Evolutionary conservation across 2,329 filamentous ascomycete genomes (phyloP), one percentile per base, ranked within the genome.

Genomic region (Epichloe amarillans): DNA sequence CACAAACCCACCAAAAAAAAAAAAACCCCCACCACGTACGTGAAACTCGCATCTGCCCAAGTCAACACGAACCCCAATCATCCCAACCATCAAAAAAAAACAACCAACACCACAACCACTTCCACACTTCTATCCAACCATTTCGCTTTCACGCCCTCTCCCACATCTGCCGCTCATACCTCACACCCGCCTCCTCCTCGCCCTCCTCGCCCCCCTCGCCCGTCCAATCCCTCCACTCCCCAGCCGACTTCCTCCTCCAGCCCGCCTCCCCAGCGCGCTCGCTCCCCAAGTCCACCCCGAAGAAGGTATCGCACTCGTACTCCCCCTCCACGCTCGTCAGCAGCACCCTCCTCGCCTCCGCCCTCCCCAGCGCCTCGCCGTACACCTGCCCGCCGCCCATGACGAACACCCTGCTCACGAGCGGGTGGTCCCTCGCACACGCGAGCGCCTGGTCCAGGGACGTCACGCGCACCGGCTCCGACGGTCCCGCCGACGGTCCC

Each of bases 331-430:
- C 77, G 55, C 78, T 75, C 47, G 87, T 93, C 56, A 91, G 69
- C 54, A 93, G 66, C 50, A 93, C 76, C 40, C 82, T 70, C 58
- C 71, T 75, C 41, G 81, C 73, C 64, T 80, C 74, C 41, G 66
- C 62, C 52, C 80, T 60, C 57, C 69, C 63, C 61, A 97, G 71
- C 14, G 88, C 83, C 21, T 82, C 77, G 39, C 71, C 72, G 67
- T 97, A 98, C 56, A 97, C 83, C 69, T 89, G 84, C 51, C 82
- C 86, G 4, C 93, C 93, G 23, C 93, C 93, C 60, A 98, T 96
- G 42, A 97, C 79, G 66, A 90, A 97, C 3, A 88, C 75, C 58
- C 78, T 77, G 8, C 74, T 77, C 36, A 82, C 58, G 41, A 56
- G 57, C 49, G 65, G 62, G 46, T 74, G 62, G 23, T 33, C 12